A percentile compares a stretch with the other conserved stretches of the same genome.
These are phyloP conservation scores for Cystobasidium pallidum DNA, from an alignment of 1,284 basidiomycete species.

Conservation along the genomic window DNA sequence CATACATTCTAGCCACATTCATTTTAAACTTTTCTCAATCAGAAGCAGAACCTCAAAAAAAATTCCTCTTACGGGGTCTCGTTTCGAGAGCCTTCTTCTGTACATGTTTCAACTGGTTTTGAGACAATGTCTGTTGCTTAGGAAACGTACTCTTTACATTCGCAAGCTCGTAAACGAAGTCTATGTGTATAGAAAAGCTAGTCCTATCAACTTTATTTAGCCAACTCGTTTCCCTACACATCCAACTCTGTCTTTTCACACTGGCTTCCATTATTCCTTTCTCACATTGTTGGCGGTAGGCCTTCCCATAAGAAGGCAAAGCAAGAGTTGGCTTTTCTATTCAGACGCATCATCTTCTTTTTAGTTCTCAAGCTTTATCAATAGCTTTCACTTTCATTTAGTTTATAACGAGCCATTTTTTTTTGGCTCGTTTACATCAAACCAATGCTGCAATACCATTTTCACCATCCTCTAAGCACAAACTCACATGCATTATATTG, in stretches of 20 bases:
- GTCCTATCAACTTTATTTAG: too few relatives aligned
- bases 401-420: too few relatives aligned
- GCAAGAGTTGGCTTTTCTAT: too few relatives aligned
- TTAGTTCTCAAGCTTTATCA: slow-evolving; percentile 4
- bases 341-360: neutral
- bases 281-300: neutral
- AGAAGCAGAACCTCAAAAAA: neutral
- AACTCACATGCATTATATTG: neutral
- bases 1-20: slow-evolving; percentile 1
- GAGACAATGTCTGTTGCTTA: neutral
- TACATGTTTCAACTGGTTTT: neutral
- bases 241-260: neutral
- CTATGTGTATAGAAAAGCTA: too few relatives aligned
- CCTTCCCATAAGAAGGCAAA: too few relatives aligned
- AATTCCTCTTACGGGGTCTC: too few relatives aligned
- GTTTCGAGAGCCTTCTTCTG: neutral
- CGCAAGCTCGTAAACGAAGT: too few relatives aligned
- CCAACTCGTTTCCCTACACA: too few relatives aligned
- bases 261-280: neutral
- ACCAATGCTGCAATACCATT: slow-evolving; percentile 2
- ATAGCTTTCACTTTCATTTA: slow-evolving; percentile 20
- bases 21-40: neutral
- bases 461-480: neutral
- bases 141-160: too few relatives aligned
- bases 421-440: too few relatives aligned